Conservation (phyloP, 495 filamentous ascomycete species). For the Tuber microsphaerosporum region DNA sequence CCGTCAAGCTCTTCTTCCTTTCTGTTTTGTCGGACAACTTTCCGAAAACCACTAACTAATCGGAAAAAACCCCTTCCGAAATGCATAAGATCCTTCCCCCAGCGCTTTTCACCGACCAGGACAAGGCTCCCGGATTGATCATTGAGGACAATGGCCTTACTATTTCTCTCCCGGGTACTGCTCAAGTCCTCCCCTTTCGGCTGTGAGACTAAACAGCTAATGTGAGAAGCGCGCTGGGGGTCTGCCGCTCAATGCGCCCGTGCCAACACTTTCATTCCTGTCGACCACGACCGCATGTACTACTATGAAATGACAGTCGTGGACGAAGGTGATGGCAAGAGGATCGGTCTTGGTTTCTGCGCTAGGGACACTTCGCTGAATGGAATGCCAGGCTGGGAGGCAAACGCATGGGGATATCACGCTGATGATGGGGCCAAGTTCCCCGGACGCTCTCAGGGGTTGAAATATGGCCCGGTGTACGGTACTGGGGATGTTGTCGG, state of each 20-base stretch:
- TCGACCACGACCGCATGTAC: neutral
- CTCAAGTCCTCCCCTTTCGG: neutral
- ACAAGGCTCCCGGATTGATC: neutral
- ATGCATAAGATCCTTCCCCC: neutral
- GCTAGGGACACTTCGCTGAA: neutral
- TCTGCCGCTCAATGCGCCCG: neutral
- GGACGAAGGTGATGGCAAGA: neutral
- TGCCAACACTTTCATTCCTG: neutral
- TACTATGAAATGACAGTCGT: neutral
- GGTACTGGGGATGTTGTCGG: conserved; percentile 1
- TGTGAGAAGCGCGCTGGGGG: neutral
- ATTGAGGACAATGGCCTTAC: neutral
- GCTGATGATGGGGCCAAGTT: neutral
- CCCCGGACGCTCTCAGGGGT: neutral
- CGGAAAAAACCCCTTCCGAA: neutral
- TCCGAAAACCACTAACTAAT: neutral
- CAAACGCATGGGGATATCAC: neutral
- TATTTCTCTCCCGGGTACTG: neutral
- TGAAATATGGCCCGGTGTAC: neutral
- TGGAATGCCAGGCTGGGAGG: neutral
- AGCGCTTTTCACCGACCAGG: neutral
- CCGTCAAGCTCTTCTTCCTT: neutral
- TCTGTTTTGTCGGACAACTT: neutral
- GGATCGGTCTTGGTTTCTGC: neutral
- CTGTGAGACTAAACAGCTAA: neutral